Percentiles rank a stretch among this genome's conserved stretches.
Evolutionary conservation across 2,329 filamentous ascomycete genomes (phyloP).

Genomic region (Sporothrix brunneoviolacea): DNA sequence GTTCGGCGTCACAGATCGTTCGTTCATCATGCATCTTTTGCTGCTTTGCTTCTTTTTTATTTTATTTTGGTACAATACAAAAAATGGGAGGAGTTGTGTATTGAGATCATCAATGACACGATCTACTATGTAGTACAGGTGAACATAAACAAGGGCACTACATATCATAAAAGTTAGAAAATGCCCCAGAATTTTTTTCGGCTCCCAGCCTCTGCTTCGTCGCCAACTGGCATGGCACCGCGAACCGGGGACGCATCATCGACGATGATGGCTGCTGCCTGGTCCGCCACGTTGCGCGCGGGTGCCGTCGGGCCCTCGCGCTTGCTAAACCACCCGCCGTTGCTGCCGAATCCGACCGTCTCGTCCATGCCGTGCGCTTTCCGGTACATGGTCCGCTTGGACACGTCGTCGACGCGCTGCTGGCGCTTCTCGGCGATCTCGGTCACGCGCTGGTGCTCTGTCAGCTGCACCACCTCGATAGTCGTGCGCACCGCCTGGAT

Average conservation of each 20-base stretch:
- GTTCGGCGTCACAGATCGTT: neutral
- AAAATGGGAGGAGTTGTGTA: too few relatives aligned
- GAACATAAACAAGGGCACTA: too few relatives aligned
- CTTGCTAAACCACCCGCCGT: constrained; percentile 17
- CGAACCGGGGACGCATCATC: constrained; percentile 26
- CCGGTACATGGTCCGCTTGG: constrained; percentile 79
- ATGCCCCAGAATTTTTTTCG: constrained; percentile 83
- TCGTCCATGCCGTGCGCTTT: constrained; percentile 76
- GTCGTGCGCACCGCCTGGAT: constrained; percentile 58
- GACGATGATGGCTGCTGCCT: constrained; percentile 31
- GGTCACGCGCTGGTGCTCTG: constrained; percentile 63
- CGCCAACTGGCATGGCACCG: neutral
- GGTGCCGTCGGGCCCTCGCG: constrained; percentile 19
- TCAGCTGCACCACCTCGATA: constrained; percentile 67
- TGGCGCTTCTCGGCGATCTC: constrained; percentile 65
- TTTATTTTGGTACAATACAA: neutral
- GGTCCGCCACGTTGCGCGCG: constrained; percentile 24
- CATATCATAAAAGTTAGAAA: too few relatives aligned
- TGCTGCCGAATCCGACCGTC: constrained; percentile 41
- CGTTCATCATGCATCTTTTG: neutral
- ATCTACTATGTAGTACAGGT: too few relatives aligned
- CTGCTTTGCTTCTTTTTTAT: too few relatives aligned
- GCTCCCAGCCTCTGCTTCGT: constrained; percentile 40
- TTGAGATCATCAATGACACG: too few relatives aligned
- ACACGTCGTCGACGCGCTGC: constrained; percentile 72